Evolutionary conservation across 2,329 filamentous ascomycete species (phyloP).

Genomic region (Dactylellina haptotyla): DNA sequence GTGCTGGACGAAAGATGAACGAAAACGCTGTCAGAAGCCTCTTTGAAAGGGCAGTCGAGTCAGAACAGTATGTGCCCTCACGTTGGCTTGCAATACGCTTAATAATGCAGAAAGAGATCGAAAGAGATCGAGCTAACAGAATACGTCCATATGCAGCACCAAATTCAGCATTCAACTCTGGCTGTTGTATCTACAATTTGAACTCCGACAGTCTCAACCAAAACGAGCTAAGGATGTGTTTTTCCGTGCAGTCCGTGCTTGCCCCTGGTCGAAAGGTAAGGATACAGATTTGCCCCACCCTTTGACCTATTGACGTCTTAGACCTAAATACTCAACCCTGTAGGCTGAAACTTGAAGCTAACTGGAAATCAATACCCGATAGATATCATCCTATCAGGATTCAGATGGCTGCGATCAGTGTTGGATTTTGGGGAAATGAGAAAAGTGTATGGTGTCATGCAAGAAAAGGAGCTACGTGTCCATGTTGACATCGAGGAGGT

Average conservation of each 20-base stretch:
- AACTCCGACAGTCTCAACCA: slow-evolving; percentile 62
- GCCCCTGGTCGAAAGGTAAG: slow-evolving; percentile 71
- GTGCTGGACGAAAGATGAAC: slow-evolving; percentile 36
- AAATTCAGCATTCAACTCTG: slow-evolving; percentile 64
- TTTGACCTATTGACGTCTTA: background rate
- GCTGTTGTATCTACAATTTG: slow-evolving; percentile 67
- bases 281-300: slow-evolving; percentile 1
- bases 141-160: slow-evolving; percentile 56
- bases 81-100: background rate
- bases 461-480: slow-evolving; percentile 71
- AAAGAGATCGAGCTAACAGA: background rate
- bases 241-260: slow-evolving; percentile 67
- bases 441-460: slow-evolving; percentile 68
- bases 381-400: slow-evolving; percentile 69
- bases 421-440: slow-evolving; percentile 66
- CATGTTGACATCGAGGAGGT: slow-evolving; percentile 67
- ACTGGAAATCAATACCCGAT: slow-evolving; percentile 14
- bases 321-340: background rate
- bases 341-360: slow-evolving; percentile 24
- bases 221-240: slow-evolving; percentile 66
- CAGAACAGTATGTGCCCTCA: slow-evolving; percentile 53
- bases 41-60: slow-evolving; percentile 67
- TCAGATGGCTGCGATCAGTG: slow-evolving; percentile 63
- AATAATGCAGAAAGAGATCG: background rate
- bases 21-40: slow-evolving; percentile 68